Evolutionary conservation across 306 rosid genomes (phyloP), one percentile per base, ranked within the genome.

Genomic region (Luffa acutangula): DNA sequence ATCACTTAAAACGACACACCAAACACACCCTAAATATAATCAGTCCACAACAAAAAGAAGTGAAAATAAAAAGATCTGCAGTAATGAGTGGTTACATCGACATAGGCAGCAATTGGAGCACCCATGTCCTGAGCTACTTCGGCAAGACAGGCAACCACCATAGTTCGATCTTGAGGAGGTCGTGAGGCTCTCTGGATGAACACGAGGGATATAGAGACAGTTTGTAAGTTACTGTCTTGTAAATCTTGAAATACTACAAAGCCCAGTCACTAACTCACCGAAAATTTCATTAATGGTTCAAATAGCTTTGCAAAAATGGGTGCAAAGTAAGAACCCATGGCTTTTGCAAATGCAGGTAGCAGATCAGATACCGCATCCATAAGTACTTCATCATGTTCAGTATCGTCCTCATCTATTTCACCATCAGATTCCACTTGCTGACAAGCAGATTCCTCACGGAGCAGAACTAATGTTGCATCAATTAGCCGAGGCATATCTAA

Each of bases 71-170:
- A 21, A 58, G n/a, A 62, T 7, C 48, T 15, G 31, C 1, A 7
- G 46, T 56, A 48, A 76, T n/a, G 78, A 75, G 81, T 85, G 77
- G 70, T 83, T 91, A 96, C 99, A 82, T 96, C 98, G 11, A 91
- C 87, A 62, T 93, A 96, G 87, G 80, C 86, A 4, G 91, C 88
- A 83, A 96, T 96, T 80, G 99, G 99, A 84, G 95, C 87, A 82
- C 98, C 99, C 98, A 96, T 96, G 89, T 93, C 88, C 87, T 90
- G 96, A 83, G 99, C 97, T 77, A 96, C 97, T 88, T 96, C 99
- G 49, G 99, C 99, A 64, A 96, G 98, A 92, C 97, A 91, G 81
- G 99, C 99, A 77, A 96, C 96, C 65, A 96, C 99, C 99, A 96
- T 96, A 78, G 99, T 96, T 83, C 92, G 88, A 83, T 96, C 99